phyloP scores from a whole-genome alignment of 495 filamentous ascomycete genomes.

The Cudoniella acicularis region DNA sequence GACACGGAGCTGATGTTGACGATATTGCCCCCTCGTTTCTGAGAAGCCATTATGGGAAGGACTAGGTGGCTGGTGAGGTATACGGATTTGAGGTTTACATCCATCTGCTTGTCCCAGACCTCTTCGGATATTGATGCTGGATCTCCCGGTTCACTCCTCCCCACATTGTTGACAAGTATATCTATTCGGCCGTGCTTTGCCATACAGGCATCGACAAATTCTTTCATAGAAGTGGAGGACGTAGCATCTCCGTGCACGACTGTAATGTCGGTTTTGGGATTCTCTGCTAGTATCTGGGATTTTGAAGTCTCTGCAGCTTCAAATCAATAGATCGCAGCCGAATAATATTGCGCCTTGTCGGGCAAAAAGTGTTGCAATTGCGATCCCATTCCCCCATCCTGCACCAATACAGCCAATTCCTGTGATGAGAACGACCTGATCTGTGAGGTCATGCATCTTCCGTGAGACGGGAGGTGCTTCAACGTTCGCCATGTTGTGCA shows the following conservation, averaged over 20 bases:
- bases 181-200: slow-evolving; percentile 48
- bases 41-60: slow-evolving; percentile 46
- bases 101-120: slow-evolving; percentile 45
- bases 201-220: slow-evolving; percentile 43
- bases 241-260: slow-evolving; percentile 44
- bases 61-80: slow-evolving; percentile 45
- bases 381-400: slow-evolving; percentile 48
- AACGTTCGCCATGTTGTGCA: slow-evolving; percentile 17
- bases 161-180: slow-evolving; percentile 55
- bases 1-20: slow-evolving; percentile 45
- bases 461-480: slow-evolving; percentile 18
- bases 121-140: slow-evolving; percentile 45
- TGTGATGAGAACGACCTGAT: slow-evolving; percentile 48
- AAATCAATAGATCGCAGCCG: slow-evolving; percentile 40
- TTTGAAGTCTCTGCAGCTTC: slow-evolving; percentile 33
- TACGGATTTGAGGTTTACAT: slow-evolving; percentile 50
- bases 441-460: slow-evolving; percentile 34
- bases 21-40: slow-evolving; percentile 33
- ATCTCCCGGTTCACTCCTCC: slow-evolving; percentile 43
- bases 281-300: slow-evolving; percentile 28
- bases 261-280: slow-evolving; percentile 26
- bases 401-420: slow-evolving; percentile 43
- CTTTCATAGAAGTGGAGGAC: slow-evolving; percentile 35
- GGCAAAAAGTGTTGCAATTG: slow-evolving; percentile 40
- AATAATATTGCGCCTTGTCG: slow-evolving; percentile 43